A percentile compares a stretch with the other conserved stretches of the same genome.
phyloP scores from a whole-genome alignment of 441 rosid species.

The Populus trichocarpa region DNA sequence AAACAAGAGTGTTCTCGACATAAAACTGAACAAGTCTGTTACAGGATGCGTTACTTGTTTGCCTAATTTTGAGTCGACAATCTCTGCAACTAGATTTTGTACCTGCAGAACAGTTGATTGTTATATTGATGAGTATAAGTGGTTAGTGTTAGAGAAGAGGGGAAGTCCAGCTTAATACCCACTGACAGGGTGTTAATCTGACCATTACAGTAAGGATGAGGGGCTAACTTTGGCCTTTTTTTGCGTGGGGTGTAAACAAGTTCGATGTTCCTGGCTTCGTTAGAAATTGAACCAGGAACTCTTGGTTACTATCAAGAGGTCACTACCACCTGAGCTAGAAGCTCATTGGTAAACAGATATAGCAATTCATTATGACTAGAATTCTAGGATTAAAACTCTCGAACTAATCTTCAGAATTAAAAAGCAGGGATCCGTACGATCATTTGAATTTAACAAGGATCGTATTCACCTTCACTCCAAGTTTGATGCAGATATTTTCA shows the following conservation, averaged over 20 bases:
- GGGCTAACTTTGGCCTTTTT: too few relatives aligned
- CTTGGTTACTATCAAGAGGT: too few relatives aligned
- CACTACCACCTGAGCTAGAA: too few relatives aligned
- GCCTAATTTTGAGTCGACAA: conserved; percentile 85
- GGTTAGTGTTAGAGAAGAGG: too few relatives aligned
- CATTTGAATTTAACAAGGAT: conserved; percentile 2
- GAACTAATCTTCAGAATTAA: conserved; percentile 1
- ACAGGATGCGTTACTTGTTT: conserved; percentile 60
- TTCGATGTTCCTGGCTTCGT: too few relatives aligned
- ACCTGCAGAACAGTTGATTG: conserved; percentile 40
- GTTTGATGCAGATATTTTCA: conserved; percentile 80
- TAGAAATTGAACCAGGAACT: too few relatives aligned
- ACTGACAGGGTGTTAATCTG: too few relatives aligned
- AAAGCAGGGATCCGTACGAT: conserved; percentile 3
- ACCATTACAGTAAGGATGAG: too few relatives aligned
- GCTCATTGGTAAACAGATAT: not conserved
- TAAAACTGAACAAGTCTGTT: conserved; percentile 14
- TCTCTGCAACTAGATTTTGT: conserved; percentile 92
- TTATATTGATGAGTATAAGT: not conserved
- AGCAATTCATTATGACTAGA: not conserved
- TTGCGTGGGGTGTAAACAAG: too few relatives aligned
- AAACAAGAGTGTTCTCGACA: not conserved
- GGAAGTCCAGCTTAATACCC: too few relatives aligned
- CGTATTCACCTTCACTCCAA: conserved; percentile 66
- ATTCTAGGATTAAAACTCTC: conserved; percentile 6